Conservation (phyloP, 305 asterid species). For the Plantago coronopus region DNA sequence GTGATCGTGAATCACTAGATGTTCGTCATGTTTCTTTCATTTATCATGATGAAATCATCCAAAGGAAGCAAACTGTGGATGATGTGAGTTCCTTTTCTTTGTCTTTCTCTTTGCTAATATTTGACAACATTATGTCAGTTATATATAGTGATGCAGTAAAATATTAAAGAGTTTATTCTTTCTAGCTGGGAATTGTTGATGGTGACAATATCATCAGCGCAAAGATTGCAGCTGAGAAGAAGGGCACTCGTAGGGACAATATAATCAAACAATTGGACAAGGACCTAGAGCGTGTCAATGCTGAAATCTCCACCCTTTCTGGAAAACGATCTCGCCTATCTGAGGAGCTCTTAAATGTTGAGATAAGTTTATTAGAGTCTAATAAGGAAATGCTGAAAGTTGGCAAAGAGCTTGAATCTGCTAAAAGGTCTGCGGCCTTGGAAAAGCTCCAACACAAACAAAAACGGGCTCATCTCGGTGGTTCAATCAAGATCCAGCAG, state of each 20-base stretch:
- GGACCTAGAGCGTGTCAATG: not conserved
- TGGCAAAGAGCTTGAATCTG: not conserved
- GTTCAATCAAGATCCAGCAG: not conserved
- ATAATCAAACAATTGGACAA: constrained; percentile 1
- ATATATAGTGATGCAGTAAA: not conserved
- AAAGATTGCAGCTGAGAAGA: not conserved
- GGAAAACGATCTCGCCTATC: not conserved
- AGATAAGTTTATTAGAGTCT: not conserved
- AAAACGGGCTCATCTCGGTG: not conserved
- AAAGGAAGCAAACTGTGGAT: not conserved
- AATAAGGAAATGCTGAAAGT: not conserved
- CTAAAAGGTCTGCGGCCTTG: not conserved
- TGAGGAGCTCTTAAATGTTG: constrained; percentile 1
- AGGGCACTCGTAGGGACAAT: not conserved
- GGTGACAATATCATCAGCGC: not conserved
- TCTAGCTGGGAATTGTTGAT: constrained; percentile 3
- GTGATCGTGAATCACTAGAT: not conserved
- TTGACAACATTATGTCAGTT: not conserved
- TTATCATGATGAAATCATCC: not conserved
- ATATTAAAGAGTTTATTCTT: not conserved
- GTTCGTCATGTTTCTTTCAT: not conserved
- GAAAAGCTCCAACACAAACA: not conserved
- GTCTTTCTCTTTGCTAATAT: not conserved
- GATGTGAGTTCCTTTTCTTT: not conserved
- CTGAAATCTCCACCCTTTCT: not conserved